Evolutionary conservation across 1,284 basidiomycete species (phyloP).

Genomic region (Sanghuangporus weigelae): DNA sequence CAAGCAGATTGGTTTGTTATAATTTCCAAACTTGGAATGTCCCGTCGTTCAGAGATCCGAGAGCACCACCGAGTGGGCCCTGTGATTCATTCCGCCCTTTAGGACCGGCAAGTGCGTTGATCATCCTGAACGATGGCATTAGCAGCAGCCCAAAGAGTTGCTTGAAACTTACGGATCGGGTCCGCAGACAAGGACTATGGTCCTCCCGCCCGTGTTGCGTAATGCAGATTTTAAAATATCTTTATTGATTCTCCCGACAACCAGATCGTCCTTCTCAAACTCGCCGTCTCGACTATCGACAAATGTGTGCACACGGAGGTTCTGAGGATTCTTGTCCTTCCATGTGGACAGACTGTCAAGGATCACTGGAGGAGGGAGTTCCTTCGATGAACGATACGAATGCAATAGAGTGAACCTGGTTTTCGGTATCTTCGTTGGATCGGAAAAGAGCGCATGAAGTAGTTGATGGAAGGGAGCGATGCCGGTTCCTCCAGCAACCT

Average conservation of each 20-base stretch:
- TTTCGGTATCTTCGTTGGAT: slow-evolving; percentile 24
- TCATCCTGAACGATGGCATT: slow-evolving; percentile 49
- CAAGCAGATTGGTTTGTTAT: slow-evolving; percentile 25
- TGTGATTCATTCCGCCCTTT: slow-evolving; percentile 72
- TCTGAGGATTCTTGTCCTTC: slow-evolving; percentile 45
- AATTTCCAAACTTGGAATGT: slow-evolving; percentile 63
- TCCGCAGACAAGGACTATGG: slow-evolving; percentile 70
- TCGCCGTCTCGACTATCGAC: slow-evolving; percentile 47
- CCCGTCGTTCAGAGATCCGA: slow-evolving; percentile 40
- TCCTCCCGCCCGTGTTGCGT: slow-evolving; percentile 30
- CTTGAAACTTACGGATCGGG: slow-evolving; percentile 60
- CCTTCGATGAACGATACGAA: slow-evolving; percentile 50
- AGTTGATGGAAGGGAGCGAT: slow-evolving; percentile 78
- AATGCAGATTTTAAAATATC: slow-evolving; percentile 6
- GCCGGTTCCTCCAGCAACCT: slow-evolving; percentile 84
- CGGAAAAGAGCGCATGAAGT: slow-evolving; percentile 33
- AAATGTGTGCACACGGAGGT: slow-evolving; percentile 52
- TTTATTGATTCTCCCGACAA: slow-evolving; percentile 51
- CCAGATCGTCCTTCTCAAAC: slow-evolving; percentile 23
- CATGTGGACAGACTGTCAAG: slow-evolving; percentile 45
- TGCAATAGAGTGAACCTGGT: slow-evolving; percentile 70
- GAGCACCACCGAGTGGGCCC: slow-evolving; percentile 62
- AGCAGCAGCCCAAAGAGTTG: not conserved
- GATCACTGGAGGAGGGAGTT: slow-evolving; percentile 60
- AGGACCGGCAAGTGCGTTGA: slow-evolving; percentile 67